Evolutionary conservation across 2,329 filamentous ascomycete species (phyloP), one percentile per base, ranked within the genome.

Genomic region (Cladophialophora yegresii): DNA sequence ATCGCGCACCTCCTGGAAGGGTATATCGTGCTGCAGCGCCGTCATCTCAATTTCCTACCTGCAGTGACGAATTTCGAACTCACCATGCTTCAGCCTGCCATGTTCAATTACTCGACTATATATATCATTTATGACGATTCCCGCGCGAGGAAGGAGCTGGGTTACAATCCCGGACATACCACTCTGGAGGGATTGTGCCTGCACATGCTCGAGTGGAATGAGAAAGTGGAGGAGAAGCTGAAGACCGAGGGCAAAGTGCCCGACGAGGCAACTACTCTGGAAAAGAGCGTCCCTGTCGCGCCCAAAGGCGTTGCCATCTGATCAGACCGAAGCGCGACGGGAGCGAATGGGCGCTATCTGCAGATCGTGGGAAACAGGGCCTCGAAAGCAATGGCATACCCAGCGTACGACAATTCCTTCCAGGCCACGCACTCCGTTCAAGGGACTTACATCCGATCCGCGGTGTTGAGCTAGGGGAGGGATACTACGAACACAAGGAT

Each of bases 121-220:
- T 72, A 73, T 65, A 62, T 68, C 51, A 28, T 68, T 7, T 68
- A 66, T 33, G 63, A 62, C 12, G 47, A 60, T 43, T 58, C 55
- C 16, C 49, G 33, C 1, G 66, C 66, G 4, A 53, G 63, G 45
- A 54, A 47, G 47, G 66, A 68, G 1, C 61, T 77, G 36, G 76
- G 75, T 3, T 77, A 77, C 65, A 54, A 65, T 2, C 60, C 73
- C n/a, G 71, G 73, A 3, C 45, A 76, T 16, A 74, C 64, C 16
- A 76, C 74, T 4, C 49, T 77, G 26, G 71, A 76, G 13, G 76
- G 74, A 1, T 67, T 77, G 69, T 76, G 73, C 56, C 73, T 72
- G 62, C 63, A 75, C 26, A 30, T 77, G 43, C 64, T 71, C 32
- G 72, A 75, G 55, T 77, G 75, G 76, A 77, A 77, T 62, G 57